Evolutionary conservation across 495 filamentous ascomycete genomes (phyloP).

Genomic region (Massariosphaeria phaeospora): DNA sequence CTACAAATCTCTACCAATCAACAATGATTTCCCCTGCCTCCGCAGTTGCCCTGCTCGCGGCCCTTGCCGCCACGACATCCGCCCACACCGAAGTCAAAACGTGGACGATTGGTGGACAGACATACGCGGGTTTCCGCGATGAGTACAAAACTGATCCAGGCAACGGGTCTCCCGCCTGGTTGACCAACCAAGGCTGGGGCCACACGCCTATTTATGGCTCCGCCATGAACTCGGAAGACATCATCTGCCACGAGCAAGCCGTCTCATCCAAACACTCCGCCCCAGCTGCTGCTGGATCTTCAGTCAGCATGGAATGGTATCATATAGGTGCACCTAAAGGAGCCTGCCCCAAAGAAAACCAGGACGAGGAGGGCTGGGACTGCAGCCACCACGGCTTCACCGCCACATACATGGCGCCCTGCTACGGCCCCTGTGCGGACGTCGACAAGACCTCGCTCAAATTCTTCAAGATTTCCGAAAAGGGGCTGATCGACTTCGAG

Average conservation of each 20-base stretch:
- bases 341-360: neutral
- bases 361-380: slow-evolving; percentile 6
- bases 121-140: neutral
- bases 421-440: slow-evolving; percentile 5
- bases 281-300: neutral
- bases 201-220: neutral
- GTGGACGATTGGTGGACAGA: neutral
- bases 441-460: slow-evolving; percentile 3
- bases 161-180: slow-evolving; percentile 4
- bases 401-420: slow-evolving; percentile 2
- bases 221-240: neutral
- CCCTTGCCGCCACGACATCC: neutral
- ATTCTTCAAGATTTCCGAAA: slow-evolving; percentile 9
- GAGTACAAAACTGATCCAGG: neutral
- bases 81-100: slow-evolving; percentile 7
- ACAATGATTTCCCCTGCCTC: neutral
- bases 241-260: slow-evolving; percentile 6
- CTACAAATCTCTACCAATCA: neutral
- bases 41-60: slow-evolving; percentile 1
- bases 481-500: slow-evolving; percentile 3
- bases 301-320: slow-evolving; percentile 6
- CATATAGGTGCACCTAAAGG: too few relatives aligned
- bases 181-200: slow-evolving; percentile 9
- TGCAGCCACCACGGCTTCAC: slow-evolving; percentile 10
- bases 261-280: slow-evolving; percentile 1